A percentile compares a stretch with the other conserved stretches of the same genome.
Evolutionary conservation across 345 rosid genomes (phyloP).

Genomic region (Kandelia obovata): DNA sequence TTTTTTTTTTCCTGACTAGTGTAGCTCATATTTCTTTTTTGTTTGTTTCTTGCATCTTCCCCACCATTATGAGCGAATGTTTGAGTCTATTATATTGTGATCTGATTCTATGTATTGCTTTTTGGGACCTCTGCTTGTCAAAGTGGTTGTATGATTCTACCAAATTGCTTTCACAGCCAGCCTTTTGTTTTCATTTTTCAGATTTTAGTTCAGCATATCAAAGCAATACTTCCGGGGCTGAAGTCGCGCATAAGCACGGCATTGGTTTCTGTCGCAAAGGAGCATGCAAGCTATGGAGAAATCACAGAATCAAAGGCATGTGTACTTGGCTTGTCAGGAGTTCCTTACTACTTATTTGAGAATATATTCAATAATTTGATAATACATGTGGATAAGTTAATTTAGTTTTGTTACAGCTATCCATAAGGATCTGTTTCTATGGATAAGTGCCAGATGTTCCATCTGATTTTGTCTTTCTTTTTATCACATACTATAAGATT

Average conservation of each 20-base stretch:
- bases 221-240: conserved; percentile 70
- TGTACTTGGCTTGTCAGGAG: neutral
- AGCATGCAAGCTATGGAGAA: conserved; percentile 90
- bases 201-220: conserved; percentile 91
- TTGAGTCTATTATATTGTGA: neutral
- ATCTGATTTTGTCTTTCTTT: too few relatives aligned
- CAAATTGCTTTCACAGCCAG: neutral
- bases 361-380: neutral
- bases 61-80: neutral
- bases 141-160: neutral
- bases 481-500: too few relatives aligned
- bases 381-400: neutral
- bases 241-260: conserved; percentile 70
- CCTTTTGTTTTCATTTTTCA: conserved; percentile 26
- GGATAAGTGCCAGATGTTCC: too few relatives aligned
- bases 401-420: neutral
- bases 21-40: neutral
- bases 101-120: neutral
- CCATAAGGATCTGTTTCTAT: too few relatives aligned
- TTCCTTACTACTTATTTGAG: neutral
- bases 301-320: conserved; percentile 82
- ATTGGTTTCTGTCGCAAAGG: conserved; percentile 79
- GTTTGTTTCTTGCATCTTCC: neutral
- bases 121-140: neutral
- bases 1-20: neutral